Evolutionary conservation across 2,329 filamentous ascomycete genomes (phyloP), one percentile per base, ranked within the genome.

Genomic region (Fusarium phyllophilum): DNA sequence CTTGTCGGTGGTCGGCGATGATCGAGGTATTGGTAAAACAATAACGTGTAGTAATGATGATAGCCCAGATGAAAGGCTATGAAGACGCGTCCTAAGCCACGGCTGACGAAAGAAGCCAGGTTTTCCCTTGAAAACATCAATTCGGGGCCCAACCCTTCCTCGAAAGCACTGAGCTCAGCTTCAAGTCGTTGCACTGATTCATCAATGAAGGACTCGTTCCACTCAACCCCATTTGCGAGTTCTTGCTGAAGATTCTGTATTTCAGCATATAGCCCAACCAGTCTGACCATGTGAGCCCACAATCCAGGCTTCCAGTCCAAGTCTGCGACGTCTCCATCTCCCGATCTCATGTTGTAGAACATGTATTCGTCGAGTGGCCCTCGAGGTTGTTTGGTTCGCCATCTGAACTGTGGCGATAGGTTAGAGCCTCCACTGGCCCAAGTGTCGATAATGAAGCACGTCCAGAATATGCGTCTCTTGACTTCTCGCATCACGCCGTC

Each of bases 1-100:
- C 46, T 64, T 2, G 78, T 81, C 0, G 71, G 60, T 3, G 78
- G 77, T 17, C 79, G 75, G 2, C 79, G 75, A 20, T 78, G 77
- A 41, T 82, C 81, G 7, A 82, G 75, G 44, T 82, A 82, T 29
- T 79, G 79, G 63, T 82, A 82, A 36, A 78, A 82, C 0, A 82
- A 66, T 1, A 82, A 67, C 13, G 79, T 82, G 12, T 70, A 76
- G 57, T 82, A 82, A 48, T 82, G 80, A 24, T 82, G 78, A 41
- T 79, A 81, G 20, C 81, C 81, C 4, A 82, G 66, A 70, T 82
- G 81, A 46, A 82, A 79, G 26, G 81, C 81, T 4, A 82, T 62
- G 48, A 82, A 82, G 8, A 79, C 73, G 12, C 80, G 76, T 1
- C 81, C 81, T 3, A 78, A 48, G 8, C 81, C 81, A 15, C 73